phyloP scores from a whole-genome alignment of 768 basidiomycete species.

The Russula earlei region DNA sequence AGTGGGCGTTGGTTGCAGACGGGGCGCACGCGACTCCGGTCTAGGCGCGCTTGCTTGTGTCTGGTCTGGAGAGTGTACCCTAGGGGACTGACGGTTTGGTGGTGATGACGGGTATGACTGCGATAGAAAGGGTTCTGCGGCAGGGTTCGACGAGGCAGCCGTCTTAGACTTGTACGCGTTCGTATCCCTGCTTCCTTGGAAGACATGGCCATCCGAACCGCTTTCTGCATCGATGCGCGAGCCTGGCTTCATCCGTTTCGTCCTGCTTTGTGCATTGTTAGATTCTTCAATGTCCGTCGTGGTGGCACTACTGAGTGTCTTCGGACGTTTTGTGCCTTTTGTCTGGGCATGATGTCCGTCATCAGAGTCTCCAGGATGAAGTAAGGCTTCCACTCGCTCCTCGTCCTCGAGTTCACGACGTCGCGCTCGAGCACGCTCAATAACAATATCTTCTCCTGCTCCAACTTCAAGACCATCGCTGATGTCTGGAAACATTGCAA shows the following conservation, averaged over 20 bases:
- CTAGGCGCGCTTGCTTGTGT: neutral
- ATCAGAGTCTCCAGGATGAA: slow-evolving; percentile 19
- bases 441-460: slow-evolving; percentile 36
- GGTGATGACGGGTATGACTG: neutral
- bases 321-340: slow-evolving; percentile 12
- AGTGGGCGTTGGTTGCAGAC: neutral
- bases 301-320: neutral
- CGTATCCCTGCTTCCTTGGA: neutral
- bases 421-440: slow-evolving; percentile 34
- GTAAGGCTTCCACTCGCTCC: slow-evolving; percentile 28
- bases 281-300: slow-evolving; percentile 8
- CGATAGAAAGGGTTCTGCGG: neutral
- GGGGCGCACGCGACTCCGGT: neutral
- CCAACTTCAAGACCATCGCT: slow-evolving; percentile 29
- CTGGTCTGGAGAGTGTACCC: neutral
- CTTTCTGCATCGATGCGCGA: slow-evolving; percentile 8
- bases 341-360: neutral
- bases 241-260: slow-evolving; percentile 16
- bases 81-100: neutral
- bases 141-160: neutral
- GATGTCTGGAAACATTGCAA: slow-evolving; percentile 73
- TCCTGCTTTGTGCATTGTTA: neutral
- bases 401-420: slow-evolving; percentile 35
- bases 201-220: neutral
- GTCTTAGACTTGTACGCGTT: neutral